Base-by-base conservation (phyloP, 495 filamentous ascomycete species). In the Tricharina praecox region DNA sequence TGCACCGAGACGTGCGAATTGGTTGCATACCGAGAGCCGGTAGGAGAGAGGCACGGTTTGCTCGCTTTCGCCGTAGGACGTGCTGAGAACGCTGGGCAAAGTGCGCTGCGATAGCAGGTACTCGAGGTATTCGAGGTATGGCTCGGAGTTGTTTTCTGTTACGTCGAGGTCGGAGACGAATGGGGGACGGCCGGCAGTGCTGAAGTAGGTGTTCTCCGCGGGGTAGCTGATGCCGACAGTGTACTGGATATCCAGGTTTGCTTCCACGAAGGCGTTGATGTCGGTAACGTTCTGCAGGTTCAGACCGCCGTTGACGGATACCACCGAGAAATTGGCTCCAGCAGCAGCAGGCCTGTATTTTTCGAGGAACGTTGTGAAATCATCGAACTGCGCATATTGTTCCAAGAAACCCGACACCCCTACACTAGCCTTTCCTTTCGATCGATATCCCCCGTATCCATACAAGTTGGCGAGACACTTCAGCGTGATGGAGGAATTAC, bases 121-220 rank as follows among this genome's bases (percentile, higher is more conserved):
- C 16, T 76, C 71, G 23, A 90, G 70, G 54, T 82, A 82, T 25
- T 88, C 80, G 2, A 93, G 69, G 57, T 85, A 93, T 0, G 85
- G 85, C 67, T 93, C 83, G 53, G 86, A 87, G 33, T 73, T 62
- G 52, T 77, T 73, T 4, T 64, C 60, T 13, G 53, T 51, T 0
- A 53, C 26, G 15, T 61, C 56, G 3, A 70, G 59, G 19, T 75
- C 67, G 3, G 74, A 68, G 1, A 78, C 61, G 47, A 77, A 67
- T 3, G 67, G 68, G 13, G 74, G 77, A 3, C 71, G 69, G 2
- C 77, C 77, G 0, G 67, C 77, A n/a, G 80, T 85, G 38, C 70
- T 72, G 58, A 78, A 85, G 60, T 72, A 82, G 0, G 68, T 71
- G 9, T 72, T 67, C 9, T 73, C 62, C 3, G 75, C 62, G 15